phyloP scores from a whole-genome alignment of 495 filamentous ascomycete genomes.

The Aspergillus wentii region DNA sequence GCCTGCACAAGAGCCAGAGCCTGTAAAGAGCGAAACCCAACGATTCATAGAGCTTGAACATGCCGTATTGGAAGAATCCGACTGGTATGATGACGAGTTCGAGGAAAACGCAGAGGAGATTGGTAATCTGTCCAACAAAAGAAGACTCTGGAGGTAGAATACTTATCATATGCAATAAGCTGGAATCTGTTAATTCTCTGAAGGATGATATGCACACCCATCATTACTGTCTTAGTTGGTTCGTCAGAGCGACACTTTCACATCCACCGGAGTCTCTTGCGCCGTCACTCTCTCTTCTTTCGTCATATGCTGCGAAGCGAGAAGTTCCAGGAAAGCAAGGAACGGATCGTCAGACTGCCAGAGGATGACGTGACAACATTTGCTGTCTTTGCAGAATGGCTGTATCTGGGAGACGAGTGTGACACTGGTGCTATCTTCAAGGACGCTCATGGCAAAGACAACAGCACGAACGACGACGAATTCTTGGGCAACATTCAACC shows the following conservation, averaged over 20 bases:
- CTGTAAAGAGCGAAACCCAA: no score
- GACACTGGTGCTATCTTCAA: not conserved
- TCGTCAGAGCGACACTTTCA: slow-evolving; percentile 2
- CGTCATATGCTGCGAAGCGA: not conserved
- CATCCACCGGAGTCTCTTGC: slow-evolving; percentile 5
- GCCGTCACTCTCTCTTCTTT: slow-evolving; percentile 5
- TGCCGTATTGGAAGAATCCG: no score
- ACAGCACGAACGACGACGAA: no score
- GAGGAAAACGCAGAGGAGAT: not conserved
- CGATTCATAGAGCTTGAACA: no score
- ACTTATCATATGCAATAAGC: not conserved
- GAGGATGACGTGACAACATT: slow-evolving; percentile 8
- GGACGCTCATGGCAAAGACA: not conserved
- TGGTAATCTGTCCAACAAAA: no score
- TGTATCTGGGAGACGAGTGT: slow-evolving; percentile 3
- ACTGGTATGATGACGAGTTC: not conserved
- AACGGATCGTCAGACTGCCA: slow-evolving; percentile 5
- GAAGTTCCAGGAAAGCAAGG: slow-evolving; percentile 4
- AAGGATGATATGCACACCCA: not conserved
- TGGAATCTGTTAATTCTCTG: not conserved
- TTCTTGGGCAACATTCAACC: no score
- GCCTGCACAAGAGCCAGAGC: no score
- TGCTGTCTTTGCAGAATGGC: slow-evolving; percentile 12
- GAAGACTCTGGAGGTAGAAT: not conserved
- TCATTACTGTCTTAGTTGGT: slow-evolving; percentile 5